phyloP scores from a whole-genome alignment of 2,329 filamentous ascomycete genomes.

The Conoideocrella luteorostrata region DNA sequence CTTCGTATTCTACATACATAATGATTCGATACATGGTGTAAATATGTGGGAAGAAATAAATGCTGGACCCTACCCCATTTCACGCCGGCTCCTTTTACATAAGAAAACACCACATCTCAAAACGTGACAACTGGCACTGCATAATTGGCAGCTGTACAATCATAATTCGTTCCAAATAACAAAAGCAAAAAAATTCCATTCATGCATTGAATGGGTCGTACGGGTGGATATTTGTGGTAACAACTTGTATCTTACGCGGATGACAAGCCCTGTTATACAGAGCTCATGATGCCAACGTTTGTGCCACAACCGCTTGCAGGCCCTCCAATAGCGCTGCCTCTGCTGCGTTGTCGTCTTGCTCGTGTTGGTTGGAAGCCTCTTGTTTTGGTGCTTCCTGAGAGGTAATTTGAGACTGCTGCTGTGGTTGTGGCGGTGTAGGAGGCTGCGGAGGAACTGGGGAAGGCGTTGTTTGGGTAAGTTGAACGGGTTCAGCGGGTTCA shows the following conservation, averaged over 20 bases:
- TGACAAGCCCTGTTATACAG: neutral
- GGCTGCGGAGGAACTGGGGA: too few species aligned
- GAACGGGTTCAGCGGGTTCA: neutral
- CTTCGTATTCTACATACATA: neutral
- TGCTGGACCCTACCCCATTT: too few species aligned
- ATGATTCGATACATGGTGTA: neutral
- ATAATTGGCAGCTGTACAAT: neutral
- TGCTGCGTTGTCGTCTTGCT: constrained; percentile 25
- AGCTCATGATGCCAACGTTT: constrained; percentile 14
- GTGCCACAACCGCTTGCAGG: constrained; percentile 28
- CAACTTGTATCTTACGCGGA: neutral
- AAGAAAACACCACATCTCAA: neutral
- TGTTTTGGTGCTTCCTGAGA: constrained; percentile 18
- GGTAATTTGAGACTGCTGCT: constrained; percentile 6
- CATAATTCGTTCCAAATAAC: constrained; percentile 2
- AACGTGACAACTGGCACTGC: neutral
- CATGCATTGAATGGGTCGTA: too few species aligned
- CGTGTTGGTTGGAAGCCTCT: constrained; percentile 13
- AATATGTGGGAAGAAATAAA: too few species aligned
- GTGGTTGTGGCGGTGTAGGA: constrained; percentile 6
- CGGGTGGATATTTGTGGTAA: too few species aligned
- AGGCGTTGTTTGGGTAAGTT: neutral
- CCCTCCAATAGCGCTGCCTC: constrained; percentile 29
- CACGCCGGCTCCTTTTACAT: too few species aligned
- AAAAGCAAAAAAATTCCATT: too few species aligned